Base-by-base conservation (phyloP, 305 asterid species). In the Fraxinus albicans region DNA sequence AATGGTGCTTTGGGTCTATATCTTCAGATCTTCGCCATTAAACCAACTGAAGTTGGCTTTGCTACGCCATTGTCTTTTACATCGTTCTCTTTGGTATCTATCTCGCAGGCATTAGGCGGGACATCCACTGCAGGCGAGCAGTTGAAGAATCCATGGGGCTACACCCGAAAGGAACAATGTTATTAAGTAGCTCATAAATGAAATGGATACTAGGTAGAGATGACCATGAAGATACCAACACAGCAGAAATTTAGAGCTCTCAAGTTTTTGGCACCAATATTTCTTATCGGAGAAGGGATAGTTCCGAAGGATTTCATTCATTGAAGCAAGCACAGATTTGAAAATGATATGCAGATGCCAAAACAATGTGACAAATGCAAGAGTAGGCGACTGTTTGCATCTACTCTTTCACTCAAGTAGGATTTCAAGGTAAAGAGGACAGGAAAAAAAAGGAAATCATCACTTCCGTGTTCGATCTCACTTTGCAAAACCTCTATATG, bases 71-170 rank as follows among this genome's bases (percentile, higher is more conserved):
- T 92, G 73, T 95, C 99, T 84, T 91, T 90, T 69, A 77, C 94
- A 19, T 93, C 97, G 3, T 63, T 90, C 79, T 95, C 99, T 83
- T 94, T 94, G 13, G 85, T 80, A 21, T 96, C 97, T 74, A 83
- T 79, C 77, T 94, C 96, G 19, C 96, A 91, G 55, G 90, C 78
- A 83, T 65, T 90, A 12, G 98, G 98, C 2, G 99, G 98, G 42
- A 96, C 98, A 79, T 96, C 99, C 36, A 95, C 90, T 1, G 99
- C 97, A n/a, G 99, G 98, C 21, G 99, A 96, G 88, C 98, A 93
- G 84, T 96, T 94, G 91, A 96, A 94, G 91, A 96, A 96, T 72
- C 99, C 99, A 21, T 93, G 96, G 0, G 99, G 99, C 99, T 96
- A 95, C 94, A 87, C 17, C 60, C 78, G 35, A 34, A 80, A 80